Evolutionary conservation across 257 asterid genomes (phyloP).

Genomic region (Paraleonurus japonicus): DNA sequence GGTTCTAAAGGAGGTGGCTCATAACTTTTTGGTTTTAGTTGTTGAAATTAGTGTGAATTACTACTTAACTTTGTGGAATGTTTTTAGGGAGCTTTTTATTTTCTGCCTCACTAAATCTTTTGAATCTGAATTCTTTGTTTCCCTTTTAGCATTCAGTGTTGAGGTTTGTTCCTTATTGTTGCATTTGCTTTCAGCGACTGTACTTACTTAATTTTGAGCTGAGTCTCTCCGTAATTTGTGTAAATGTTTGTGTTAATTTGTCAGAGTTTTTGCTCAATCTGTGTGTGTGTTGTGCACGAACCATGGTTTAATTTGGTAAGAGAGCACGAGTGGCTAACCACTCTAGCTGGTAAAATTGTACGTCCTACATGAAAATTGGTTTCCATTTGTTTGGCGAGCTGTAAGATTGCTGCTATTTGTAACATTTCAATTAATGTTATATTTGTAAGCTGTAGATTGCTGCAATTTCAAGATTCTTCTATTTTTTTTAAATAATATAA

Average conservation of each 20-base stretch:
- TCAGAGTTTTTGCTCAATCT: neutral
- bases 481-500: too few species aligned
- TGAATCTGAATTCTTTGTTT: conserved; percentile 42
- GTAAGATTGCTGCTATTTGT: too few species aligned
- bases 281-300: neutral
- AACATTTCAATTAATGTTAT: too few species aligned
- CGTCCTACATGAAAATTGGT: too few species aligned
- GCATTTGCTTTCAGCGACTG: conserved; percentile 18
- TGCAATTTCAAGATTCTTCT: too few species aligned
- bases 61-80: conserved; percentile 32
- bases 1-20: conserved; percentile 58
- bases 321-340: too few species aligned
- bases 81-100: conserved; percentile 25
- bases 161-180: conserved; percentile 17
- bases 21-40: conserved; percentile 32
- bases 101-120: conserved; percentile 41
- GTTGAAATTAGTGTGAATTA: conserved; percentile 43
- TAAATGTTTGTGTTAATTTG: neutral
- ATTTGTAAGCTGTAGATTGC: too few species aligned
- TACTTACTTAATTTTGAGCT: conserved; percentile 2
- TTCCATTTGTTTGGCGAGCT: too few species aligned
- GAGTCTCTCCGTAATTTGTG: neutral
- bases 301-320: too few species aligned
- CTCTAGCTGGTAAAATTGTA: too few species aligned
- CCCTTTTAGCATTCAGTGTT: conserved; percentile 25